Conservation (phyloP, 176 grass and related monocot genomes). For the Avena eriantha region DNA sequence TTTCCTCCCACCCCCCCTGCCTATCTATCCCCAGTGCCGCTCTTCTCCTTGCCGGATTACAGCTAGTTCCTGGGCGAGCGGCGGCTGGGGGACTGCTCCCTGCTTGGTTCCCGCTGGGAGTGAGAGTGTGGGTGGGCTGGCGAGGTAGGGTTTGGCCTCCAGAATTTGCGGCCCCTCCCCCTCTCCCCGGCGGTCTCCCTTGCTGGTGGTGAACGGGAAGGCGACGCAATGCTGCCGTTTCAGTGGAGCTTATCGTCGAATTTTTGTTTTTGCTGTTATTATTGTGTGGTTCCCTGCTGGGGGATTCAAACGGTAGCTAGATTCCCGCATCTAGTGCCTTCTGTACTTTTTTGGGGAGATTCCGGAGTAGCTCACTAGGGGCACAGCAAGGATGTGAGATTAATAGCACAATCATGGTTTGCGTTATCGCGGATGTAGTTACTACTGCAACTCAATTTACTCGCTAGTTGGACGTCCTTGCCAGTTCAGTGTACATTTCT, state of each 20-base stretch:
- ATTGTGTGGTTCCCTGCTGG: not conserved
- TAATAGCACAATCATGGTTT: not conserved
- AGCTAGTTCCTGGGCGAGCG: not conserved
- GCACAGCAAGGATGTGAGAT: not conserved
- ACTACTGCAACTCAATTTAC: not conserved
- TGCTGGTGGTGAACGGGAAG: not conserved
- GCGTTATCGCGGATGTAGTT: not conserved
- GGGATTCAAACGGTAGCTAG: not conserved
- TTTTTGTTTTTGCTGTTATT: not conserved
- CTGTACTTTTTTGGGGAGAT: not conserved
- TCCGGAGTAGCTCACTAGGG: constrained; percentile 2
- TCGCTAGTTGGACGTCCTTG: not conserved
- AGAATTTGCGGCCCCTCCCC: not conserved
- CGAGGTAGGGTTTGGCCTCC: constrained; percentile 20
- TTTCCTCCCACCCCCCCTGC: not conserved
- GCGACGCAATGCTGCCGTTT: not conserved
- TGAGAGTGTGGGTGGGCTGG: not conserved
- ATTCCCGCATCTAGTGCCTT: not conserved
- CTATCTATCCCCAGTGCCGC: not conserved
- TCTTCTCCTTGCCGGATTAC: not conserved
- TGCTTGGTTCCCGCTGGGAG: constrained; percentile 8
- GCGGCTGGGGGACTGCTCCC: not conserved
- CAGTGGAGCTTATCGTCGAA: not conserved
- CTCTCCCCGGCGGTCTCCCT: not conserved
- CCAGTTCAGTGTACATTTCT: not conserved